phyloP scores from a whole-genome alignment of 208 protist genomes.

The Acanthamoeba lenticulata region DNA sequence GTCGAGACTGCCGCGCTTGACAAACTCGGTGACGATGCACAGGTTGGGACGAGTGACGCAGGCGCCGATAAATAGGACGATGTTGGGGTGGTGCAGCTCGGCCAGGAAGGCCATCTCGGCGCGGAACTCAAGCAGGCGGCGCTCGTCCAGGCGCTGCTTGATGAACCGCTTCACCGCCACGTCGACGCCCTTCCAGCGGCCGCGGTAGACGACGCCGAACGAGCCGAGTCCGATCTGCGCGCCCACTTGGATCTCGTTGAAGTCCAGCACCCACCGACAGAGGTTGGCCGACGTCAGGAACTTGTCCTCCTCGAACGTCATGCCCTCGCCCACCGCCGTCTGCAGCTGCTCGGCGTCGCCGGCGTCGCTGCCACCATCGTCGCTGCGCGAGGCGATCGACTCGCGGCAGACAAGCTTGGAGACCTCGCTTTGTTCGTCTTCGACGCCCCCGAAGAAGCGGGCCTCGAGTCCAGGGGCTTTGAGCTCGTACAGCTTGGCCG shows the following conservation, averaged over 20 bases:
- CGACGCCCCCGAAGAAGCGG: conserved; percentile 20
- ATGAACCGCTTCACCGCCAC: conserved; percentile 57
- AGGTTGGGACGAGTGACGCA: conserved; percentile 25
- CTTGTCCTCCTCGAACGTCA: conserved; percentile 17
- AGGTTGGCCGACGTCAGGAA: conserved; percentile 51
- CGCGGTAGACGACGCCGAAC: conserved; percentile 10
- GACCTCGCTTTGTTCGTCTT: not conserved
- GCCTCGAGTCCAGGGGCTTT: not conserved
- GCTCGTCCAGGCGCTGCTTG: conserved; percentile 39
- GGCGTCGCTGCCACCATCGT: no score
- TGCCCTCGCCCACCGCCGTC: conserved; percentile 14
- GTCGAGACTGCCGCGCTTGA: conserved; percentile 6
- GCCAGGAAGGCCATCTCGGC: conserved; percentile 58
- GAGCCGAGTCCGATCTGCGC: not conserved
- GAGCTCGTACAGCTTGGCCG: not conserved
- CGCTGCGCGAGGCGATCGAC: no score
- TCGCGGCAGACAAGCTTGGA: no score
- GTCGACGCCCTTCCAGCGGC: conserved; percentile 44
- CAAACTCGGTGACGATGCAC: conserved; percentile 51
- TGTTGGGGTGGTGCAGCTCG: conserved; percentile 57
- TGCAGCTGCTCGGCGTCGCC: not conserved
- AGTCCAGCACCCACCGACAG: conserved; percentile 43
- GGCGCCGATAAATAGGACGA: conserved; percentile 53
- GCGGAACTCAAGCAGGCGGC: conserved; percentile 31
- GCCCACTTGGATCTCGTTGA: conserved; percentile 33